These are phyloP conservation scores for Aspergillus chevalieri DNA, from an alignment of 2,329 filamentous ascomycete species.

Conservation along the genomic window DNA sequence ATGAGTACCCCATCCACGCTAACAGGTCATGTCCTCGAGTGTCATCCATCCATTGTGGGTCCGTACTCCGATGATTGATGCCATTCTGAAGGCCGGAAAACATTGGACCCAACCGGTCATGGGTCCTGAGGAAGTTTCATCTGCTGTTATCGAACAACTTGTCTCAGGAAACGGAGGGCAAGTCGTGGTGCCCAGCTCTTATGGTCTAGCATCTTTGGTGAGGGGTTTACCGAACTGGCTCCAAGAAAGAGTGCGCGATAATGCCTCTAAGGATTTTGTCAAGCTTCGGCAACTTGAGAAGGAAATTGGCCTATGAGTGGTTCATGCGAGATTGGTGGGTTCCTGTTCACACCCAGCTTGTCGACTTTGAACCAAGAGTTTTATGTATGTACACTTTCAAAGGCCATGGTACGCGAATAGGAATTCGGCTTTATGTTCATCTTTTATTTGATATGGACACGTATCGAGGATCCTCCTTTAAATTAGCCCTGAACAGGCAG, in stretches of 20 bases:
- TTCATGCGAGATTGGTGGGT: background rate
- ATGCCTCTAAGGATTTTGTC: background rate
- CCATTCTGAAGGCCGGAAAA: conserved; percentile 10
- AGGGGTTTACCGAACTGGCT: conserved; percentile 29
- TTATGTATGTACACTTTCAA: background rate
- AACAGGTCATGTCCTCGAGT: conserved; percentile 4
- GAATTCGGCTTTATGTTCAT: background rate
- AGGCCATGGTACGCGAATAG: background rate
- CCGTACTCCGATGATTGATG: conserved; percentile 37
- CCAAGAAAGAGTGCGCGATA: conserved; percentile 22
- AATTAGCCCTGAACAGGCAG: background rate
- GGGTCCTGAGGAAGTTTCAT: conserved; percentile 27
- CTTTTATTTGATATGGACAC: background rate
- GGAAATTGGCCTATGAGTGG: background rate
- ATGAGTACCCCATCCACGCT: background rate
- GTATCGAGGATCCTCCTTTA: background rate
- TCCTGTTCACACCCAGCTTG: background rate
- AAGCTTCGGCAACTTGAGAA: background rate
- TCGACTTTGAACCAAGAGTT: background rate
- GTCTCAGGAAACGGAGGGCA: conserved; percentile 40
- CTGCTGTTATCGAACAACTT: conserved; percentile 42
- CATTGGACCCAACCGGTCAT: conserved; percentile 15
- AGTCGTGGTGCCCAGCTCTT: conserved; percentile 35
- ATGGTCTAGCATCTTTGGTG: background rate
- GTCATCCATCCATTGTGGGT: conserved; percentile 16